phyloP scores from a whole-genome alignment of 257 asterid species.

The Ophiorrhiza pumila region DNA sequence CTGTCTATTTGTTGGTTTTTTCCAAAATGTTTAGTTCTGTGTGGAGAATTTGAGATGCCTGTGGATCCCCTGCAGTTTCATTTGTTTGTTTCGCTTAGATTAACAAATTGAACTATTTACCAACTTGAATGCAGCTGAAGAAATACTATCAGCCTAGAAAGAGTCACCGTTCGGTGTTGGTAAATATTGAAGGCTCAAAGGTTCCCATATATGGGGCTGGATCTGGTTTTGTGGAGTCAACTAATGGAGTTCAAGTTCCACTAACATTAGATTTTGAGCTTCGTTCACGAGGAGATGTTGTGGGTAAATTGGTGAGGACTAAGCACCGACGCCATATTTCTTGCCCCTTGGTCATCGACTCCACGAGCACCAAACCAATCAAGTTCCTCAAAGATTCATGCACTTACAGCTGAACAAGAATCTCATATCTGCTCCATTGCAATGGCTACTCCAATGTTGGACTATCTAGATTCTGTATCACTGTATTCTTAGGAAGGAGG shows the following conservation, averaged over 20 bases:
- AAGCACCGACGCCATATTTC: slow-evolving; percentile 47
- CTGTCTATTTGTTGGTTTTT: neutral
- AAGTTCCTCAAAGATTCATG: slow-evolving; percentile 63
- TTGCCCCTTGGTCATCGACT: slow-evolving; percentile 65
- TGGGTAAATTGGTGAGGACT: slow-evolving; percentile 79
- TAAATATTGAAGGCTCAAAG: slow-evolving; percentile 64
- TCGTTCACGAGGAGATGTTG: slow-evolving; percentile 66
- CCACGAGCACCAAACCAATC: slow-evolving; percentile 67
- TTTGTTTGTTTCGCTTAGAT: neutral
- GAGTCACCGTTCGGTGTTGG: slow-evolving; percentile 52
- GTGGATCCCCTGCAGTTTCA: neutral
- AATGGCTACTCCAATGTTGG: neutral
- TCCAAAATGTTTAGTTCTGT: neutral
- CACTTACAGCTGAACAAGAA: slow-evolving; percentile 45
- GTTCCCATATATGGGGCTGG: slow-evolving; percentile 94
- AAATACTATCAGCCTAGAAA: slow-evolving; percentile 79
- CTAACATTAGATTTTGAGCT: slow-evolving; percentile 56
- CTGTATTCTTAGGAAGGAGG: neutral
- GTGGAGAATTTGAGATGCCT: neutral
- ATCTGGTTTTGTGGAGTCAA: slow-evolving; percentile 38
- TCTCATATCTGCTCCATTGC: neutral
- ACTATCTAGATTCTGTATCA: neutral
- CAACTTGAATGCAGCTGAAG: slow-evolving; percentile 46
- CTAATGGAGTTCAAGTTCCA: slow-evolving; percentile 52
- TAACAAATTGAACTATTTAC: neutral